Evolutionary conservation across 139 green algal species (phyloP).

Genomic region (Coelastrella sp.): DNA sequence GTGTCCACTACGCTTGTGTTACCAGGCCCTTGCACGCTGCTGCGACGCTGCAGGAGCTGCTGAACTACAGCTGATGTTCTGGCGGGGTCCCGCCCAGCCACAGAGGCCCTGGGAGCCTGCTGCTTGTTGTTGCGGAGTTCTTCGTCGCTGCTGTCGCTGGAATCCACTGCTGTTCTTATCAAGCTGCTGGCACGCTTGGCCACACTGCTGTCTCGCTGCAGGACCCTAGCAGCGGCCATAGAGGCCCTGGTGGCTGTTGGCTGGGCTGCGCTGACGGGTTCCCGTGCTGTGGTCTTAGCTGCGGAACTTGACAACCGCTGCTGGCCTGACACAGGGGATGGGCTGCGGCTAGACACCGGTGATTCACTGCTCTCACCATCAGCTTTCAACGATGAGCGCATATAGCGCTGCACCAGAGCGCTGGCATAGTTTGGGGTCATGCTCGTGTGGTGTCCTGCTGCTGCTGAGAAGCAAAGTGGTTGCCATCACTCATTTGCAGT

Average conservation of each 20-base stretch:
- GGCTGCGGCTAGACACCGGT: neutral
- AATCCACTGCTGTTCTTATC: slow-evolving; percentile 2
- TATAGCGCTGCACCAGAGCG: slow-evolving; percentile 39
- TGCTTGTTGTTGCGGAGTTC: neutral
- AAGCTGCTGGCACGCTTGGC: slow-evolving; percentile 26
- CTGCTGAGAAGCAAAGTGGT: neutral
- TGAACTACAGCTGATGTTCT: neutral
- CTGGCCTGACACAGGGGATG: neutral
- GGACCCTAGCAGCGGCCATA: neutral
- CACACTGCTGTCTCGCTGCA: slow-evolving; percentile 21
- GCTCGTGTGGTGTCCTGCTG: neutral
- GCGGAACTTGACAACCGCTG: neutral
- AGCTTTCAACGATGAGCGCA: slow-evolving; percentile 18
- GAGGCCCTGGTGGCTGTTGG: neutral
- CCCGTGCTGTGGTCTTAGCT: neutral
- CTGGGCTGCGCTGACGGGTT: neutral
- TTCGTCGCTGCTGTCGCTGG: slow-evolving; percentile 22
- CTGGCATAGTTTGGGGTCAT: slow-evolving; percentile 33
- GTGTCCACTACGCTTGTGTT: neutral
- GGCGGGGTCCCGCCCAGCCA: neutral
- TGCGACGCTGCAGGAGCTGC: neutral
- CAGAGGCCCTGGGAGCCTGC: neutral
- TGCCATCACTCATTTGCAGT: no score
- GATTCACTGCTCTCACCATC: neutral
- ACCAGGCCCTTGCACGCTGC: neutral